Evolutionary conservation across 2,329 filamentous ascomycete genomes (phyloP).

Genomic region (Diaporthe vaccinii): DNA sequence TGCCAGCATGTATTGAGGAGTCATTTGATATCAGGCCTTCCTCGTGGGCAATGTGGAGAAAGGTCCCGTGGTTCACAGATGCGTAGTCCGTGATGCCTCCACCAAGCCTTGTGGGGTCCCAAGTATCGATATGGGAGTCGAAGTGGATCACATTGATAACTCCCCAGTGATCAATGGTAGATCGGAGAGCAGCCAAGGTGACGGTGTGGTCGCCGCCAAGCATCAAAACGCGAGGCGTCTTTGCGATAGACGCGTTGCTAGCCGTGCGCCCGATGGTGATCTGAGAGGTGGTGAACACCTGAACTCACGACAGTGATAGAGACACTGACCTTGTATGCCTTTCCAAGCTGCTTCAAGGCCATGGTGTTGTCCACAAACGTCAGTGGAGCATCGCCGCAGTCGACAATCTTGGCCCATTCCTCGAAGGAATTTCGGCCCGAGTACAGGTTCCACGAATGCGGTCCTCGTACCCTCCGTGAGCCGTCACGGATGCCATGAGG

Average conservation of each 20-base stretch:
- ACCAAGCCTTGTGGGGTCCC: conserved; percentile 74
- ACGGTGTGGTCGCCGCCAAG: conserved; percentile 76
- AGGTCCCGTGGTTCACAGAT: conserved; percentile 72
- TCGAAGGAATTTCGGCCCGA: conserved; percentile 38
- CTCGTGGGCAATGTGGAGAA: conserved; percentile 72
- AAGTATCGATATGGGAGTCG: conserved; percentile 79
- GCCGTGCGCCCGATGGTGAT: conserved; percentile 47
- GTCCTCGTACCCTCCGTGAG: conserved; percentile 47
- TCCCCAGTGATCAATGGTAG: conserved; percentile 70
- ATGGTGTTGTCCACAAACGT: conserved; percentile 83
- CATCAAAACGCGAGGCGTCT: conserved; percentile 66
- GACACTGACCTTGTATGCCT: conserved; percentile 66
- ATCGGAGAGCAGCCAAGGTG: conserved; percentile 72
- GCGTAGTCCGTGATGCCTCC: conserved; percentile 71
- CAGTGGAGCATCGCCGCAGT: conserved; percentile 85
- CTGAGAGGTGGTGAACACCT: conserved; percentile 26
- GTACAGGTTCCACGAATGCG: conserved; percentile 31
- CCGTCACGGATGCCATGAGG: conserved; percentile 51
- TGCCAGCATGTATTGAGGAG: conserved; percentile 70
- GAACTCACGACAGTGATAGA: conserved; percentile 27
- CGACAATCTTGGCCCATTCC: conserved; percentile 64
- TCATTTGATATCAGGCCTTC: conserved; percentile 69
- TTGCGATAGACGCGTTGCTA: conserved; percentile 58
- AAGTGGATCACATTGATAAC: conserved; percentile 75
- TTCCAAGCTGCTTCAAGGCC: conserved; percentile 80